A percentile compares a stretch with the other conserved stretches of the same genome.
These are phyloP conservation scores for Passiflora organensis DNA, from an alignment of 345 rosid genomes.

Conservation along the genomic window DNA sequence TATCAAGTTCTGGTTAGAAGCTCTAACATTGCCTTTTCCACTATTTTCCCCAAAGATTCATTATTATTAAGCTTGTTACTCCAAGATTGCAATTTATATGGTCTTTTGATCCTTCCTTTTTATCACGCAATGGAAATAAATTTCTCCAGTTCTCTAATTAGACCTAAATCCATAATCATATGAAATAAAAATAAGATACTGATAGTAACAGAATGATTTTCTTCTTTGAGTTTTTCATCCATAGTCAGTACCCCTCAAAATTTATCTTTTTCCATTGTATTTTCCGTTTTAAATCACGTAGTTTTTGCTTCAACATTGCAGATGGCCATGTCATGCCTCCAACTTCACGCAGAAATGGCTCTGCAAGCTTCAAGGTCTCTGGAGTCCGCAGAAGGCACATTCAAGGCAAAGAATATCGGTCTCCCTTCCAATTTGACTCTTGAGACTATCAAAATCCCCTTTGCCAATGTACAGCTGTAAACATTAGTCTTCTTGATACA, in stretches of 20 bases:
- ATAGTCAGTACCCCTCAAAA: neutral
- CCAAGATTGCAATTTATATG: neutral
- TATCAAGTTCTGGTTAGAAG: neutral
- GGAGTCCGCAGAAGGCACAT: slow-evolving; percentile 41
- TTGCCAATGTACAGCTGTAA: slow-evolving; percentile 12
- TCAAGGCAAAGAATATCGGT: slow-evolving; percentile 30
- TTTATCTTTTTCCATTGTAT: neutral
- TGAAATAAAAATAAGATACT: no score
- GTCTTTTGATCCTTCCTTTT: neutral
- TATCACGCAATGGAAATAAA: neutral
- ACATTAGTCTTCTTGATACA: neutral
- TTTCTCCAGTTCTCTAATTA: neutral
- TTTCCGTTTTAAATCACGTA: neutral
- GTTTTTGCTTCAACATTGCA: slow-evolving; percentile 12
- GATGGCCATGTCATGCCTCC: slow-evolving; percentile 95
- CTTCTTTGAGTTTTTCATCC: no score
- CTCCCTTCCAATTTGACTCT: slow-evolving; percentile 29
- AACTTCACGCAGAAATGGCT: slow-evolving; percentile 84
- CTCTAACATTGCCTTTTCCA: neutral
- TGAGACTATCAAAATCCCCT: slow-evolving; percentile 48
- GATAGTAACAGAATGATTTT: no score
- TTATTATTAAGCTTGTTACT: neutral
- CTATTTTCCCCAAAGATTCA: neutral
- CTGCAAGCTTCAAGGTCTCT: slow-evolving; percentile 84
- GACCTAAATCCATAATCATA: neutral